Percentiles rank a stretch among this genome's conserved stretches.
Conservation (phyloP, 2,329 filamentous ascomycete species). For the Exutisphaerella laricina region DNA sequence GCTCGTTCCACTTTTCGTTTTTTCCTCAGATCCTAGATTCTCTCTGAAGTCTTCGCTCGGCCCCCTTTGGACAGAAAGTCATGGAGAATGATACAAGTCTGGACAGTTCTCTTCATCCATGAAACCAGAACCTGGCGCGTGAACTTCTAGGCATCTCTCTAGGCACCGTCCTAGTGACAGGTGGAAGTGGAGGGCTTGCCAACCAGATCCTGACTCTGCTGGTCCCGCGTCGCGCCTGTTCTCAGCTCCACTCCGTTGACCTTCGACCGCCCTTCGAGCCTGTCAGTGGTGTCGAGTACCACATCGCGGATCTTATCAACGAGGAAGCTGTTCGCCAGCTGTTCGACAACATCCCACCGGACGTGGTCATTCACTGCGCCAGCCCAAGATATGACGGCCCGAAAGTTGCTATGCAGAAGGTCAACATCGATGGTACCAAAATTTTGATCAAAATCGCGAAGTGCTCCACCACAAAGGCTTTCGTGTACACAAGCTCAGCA, state of each 20-base stretch:
- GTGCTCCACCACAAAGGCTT: constrained; percentile 43
- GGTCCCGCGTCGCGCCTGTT: constrained; percentile 33
- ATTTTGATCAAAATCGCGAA: constrained; percentile 41
- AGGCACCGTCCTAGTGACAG: constrained; percentile 42
- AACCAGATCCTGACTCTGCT: constrained; percentile 44
- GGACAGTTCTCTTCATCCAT: too few relatives aligned
- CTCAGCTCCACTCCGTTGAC: constrained; percentile 41
- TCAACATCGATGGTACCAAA: constrained; percentile 46
- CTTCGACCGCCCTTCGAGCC: constrained; percentile 37
- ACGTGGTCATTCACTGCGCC: constrained; percentile 44
- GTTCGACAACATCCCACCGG: constrained; percentile 38
- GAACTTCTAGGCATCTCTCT: too few relatives aligned
- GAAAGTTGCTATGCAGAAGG: constrained; percentile 39
- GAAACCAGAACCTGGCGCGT: too few relatives aligned
- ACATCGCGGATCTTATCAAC: constrained; percentile 45
- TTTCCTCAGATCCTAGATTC: too few relatives aligned
- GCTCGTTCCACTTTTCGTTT: too few relatives aligned
- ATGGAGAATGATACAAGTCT: too few relatives aligned
- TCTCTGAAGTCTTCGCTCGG: too few relatives aligned
- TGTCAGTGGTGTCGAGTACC: constrained; percentile 39
- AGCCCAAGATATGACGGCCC: constrained; percentile 36
- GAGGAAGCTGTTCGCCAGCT: constrained; percentile 34
- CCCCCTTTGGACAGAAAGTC: too few relatives aligned
- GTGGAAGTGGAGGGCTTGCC: constrained; percentile 46
- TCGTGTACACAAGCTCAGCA: constrained; percentile 49